Evolutionary conservation across 148 eudicot species (phyloP), one percentile per base, ranked within the genome.

Genomic region (Fagopyrum tataricum): DNA sequence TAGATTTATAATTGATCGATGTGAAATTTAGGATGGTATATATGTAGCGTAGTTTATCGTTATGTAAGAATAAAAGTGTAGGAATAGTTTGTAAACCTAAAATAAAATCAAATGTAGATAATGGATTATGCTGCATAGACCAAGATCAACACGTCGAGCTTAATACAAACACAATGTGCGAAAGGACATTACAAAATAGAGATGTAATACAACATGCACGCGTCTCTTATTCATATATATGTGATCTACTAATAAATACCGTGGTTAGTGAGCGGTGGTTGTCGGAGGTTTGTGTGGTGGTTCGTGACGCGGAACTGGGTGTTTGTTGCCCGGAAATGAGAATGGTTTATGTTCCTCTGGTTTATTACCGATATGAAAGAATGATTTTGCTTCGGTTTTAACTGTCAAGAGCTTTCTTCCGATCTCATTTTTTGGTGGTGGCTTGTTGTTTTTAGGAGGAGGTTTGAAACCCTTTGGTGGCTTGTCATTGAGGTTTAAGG

Each of bases 171-270:
- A 61, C 67, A 26, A 61, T 9, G 26, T 24, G n/a, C 13, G 67
- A 31, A 56, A 61, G n/a, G n/a, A 6, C 67, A 61, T 40, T 59
- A 61, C 10, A 40, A 17, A 61, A 12, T 9, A 24, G 37, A 61
- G 41, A 61, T 40, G 12, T 40, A 24, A 26, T 1, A 61, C 39
- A 61, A 26, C 31, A 11, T 15, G 67, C 64, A 24, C 24, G 24
- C 39, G 23, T 61, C 67, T 61, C 67, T 61, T 61, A 61, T 61
- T 61, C 67, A 61, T 61, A 61, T 13, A 61, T 61, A 61, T 13
- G 24, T 61, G 40, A 6, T 26, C 7, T 24, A 61, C 7, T 61
- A 0, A 24, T 9, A 3, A 26, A 24, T 17, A 4, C 39, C n/a
- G 12, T 61, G 41, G 24, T 40, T 61, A 61, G 41, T 61, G 67